Percentiles rank a stretch among this genome's conserved stretches.
Evolutionary conservation across 2,329 filamentous ascomycete genomes (phyloP).

Genomic region (Talaromyces sp.): DNA sequence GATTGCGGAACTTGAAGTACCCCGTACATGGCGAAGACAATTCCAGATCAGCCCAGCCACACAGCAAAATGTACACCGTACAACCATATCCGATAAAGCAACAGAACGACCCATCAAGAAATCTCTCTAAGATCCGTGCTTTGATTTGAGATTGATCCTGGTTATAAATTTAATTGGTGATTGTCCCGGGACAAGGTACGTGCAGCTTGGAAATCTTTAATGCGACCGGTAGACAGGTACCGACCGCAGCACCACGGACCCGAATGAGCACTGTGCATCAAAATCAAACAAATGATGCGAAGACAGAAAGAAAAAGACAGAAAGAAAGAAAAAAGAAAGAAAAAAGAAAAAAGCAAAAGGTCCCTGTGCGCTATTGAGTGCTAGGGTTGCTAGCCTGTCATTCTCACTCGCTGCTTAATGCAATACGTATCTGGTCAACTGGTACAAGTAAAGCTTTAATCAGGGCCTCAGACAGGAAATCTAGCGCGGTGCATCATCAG

Average conservation of each 20-base stretch:
- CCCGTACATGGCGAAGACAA: too few relatives aligned
- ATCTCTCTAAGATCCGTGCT: neutral
- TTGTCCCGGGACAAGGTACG: neutral
- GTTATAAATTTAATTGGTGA: neutral
- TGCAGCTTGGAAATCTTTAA: neutral
- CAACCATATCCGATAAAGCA: neutral
- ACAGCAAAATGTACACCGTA: neutral
- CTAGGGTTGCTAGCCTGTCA: neutral
- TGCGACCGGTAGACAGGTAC: too few relatives aligned
- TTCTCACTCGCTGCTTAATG: too few relatives aligned
- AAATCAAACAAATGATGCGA: neutral
- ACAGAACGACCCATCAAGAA: neutral
- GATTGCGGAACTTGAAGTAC: too few relatives aligned
- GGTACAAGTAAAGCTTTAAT: too few relatives aligned
- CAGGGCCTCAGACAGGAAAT: too few relatives aligned
- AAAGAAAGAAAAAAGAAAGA: neutral
- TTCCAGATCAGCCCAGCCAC: neutral
- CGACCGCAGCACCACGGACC: too few relatives aligned
- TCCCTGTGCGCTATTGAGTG: neutral
- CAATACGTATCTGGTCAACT: too few relatives aligned
- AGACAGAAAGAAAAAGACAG: neutral
- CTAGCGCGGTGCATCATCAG: too few relatives aligned
- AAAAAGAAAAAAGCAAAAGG: neutral
- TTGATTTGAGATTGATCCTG: too few relatives aligned
- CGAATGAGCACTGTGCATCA: too few relatives aligned